Percentiles rank a stretch among this genome's conserved stretches.
phyloP scores from a whole-genome alignment of 768 basidiomycete species.

The Astraeus odoratus region DNA sequence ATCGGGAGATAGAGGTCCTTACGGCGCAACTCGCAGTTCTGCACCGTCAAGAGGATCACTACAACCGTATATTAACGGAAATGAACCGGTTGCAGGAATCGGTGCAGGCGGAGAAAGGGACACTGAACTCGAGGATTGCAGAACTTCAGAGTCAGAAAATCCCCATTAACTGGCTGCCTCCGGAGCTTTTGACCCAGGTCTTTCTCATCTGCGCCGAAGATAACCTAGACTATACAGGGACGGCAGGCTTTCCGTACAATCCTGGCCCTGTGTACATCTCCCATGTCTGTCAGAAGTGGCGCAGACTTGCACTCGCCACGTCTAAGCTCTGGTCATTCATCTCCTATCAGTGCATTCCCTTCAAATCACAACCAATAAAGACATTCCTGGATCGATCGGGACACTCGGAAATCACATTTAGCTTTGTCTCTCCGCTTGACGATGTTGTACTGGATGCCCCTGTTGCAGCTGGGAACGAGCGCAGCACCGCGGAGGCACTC shows the following conservation, averaged over 20 bases:
- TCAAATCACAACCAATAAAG: constrained; percentile 17
- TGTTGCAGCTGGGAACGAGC: constrained; percentile 10
- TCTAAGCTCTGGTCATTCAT: constrained; percentile 41
- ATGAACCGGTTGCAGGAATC: constrained; percentile 33
- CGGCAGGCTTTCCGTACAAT: constrained; percentile 21
- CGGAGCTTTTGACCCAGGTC: constrained; percentile 40
- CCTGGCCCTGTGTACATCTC: constrained; percentile 35
- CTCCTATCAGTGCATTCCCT: constrained; percentile 20
- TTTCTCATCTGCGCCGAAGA: constrained; percentile 30
- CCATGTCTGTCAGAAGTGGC: constrained; percentile 47
- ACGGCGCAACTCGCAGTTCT: constrained; percentile 33
- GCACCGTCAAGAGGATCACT: constrained; percentile 32
- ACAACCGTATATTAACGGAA: constrained; percentile 34
- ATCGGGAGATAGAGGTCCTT: constrained; percentile 32
- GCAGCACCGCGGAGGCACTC: constrained; percentile 17
- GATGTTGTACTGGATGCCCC: constrained; percentile 10
- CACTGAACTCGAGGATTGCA: constrained; percentile 22
- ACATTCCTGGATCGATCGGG: constrained; percentile 32
- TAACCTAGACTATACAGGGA: constrained; percentile 18
- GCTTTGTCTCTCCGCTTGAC: constrained; percentile 20
- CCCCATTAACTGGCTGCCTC: constrained; percentile 46
- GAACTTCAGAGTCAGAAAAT: constrained; percentile 35
- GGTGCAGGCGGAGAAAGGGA: constrained; percentile 27
- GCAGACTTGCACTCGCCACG: constrained; percentile 35
- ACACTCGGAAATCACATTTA: constrained; percentile 28